phyloP scores from a whole-genome alignment of 2,329 filamentous ascomycete genomes.

The Sporothrix sp. region DNA sequence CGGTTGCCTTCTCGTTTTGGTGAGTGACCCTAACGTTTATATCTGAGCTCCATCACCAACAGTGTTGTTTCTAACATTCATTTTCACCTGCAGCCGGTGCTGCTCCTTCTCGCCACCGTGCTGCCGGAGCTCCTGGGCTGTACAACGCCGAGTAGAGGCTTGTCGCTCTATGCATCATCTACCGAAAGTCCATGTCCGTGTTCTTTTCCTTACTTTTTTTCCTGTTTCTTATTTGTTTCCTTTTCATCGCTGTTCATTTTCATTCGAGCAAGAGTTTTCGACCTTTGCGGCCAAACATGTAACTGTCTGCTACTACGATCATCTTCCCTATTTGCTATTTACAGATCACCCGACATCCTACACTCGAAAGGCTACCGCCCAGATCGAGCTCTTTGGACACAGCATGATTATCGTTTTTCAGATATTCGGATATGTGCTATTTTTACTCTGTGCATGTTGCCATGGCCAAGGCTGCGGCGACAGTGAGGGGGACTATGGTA shows the following conservation, averaged over 20 bases:
- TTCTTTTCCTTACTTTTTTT: background rate
- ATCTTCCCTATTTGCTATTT: constrained; percentile 29
- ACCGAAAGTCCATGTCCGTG: too few species aligned
- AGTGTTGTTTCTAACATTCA: background rate
- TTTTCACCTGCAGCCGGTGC: background rate
- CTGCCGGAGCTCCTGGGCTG: background rate
- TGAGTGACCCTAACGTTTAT: constrained; percentile 40
- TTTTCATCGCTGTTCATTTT: constrained; percentile 2
- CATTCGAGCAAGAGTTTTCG: constrained; percentile 17
- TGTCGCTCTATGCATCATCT: background rate
- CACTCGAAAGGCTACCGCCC: constrained; percentile 29
- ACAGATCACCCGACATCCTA: constrained; percentile 32
- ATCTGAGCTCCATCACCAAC: background rate
- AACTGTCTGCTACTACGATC: constrained; percentile 26
- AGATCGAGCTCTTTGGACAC: constrained; percentile 30
- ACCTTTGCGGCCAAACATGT: constrained; percentile 25
- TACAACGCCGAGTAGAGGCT: constrained; percentile 9
- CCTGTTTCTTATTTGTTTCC: constrained; percentile 2
- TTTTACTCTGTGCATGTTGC: background rate
- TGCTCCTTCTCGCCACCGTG: constrained; percentile 11
- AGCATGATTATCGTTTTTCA: constrained; percentile 30
- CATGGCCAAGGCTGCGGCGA: background rate
- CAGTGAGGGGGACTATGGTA: too few species aligned
- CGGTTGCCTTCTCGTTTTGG: constrained; percentile 52
- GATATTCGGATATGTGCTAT: constrained; percentile 20